Evolutionary conservation across 805 yeast genomes (phyloP).

Genomic region (Wickerhamiella bombiphila): DNA sequence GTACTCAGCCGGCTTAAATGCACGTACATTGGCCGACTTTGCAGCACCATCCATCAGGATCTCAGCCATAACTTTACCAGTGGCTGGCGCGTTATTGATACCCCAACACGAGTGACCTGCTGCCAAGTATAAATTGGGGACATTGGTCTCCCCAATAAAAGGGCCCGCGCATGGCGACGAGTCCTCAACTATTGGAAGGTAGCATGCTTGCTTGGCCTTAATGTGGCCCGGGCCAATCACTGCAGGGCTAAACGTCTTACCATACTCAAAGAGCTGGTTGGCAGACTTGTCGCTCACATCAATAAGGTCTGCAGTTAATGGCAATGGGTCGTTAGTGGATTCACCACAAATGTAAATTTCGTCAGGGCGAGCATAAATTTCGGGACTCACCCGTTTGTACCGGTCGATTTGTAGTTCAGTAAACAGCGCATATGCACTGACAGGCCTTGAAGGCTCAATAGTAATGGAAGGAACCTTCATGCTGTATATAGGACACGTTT

Average conservation of each 20-base stretch:
- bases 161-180: conserved; percentile 91
- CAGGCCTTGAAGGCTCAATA: conserved; percentile 63
- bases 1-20: conserved; percentile 73
- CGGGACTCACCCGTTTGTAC: conserved; percentile 66
- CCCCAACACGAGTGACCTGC: conserved; percentile 99
- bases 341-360: conserved; percentile 97
- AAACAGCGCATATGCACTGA: conserved; percentile 88
- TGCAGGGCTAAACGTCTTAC: conserved; percentile 57
- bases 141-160: conserved; percentile 83
- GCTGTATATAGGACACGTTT: conserved; percentile 90
- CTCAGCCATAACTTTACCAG: conserved; percentile 89
- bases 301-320: conserved; percentile 88
- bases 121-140: conserved; percentile 60
- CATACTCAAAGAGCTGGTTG: conserved; percentile 71
- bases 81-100: conserved; percentile 91
- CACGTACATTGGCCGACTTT: conserved; percentile 59
- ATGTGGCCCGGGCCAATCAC: conserved; percentile 54
- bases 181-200: conserved; percentile 73
- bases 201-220: conserved; percentile 81
- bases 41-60: conserved; percentile 71
- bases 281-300: conserved; percentile 77
- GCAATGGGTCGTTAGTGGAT: conserved; percentile 78
- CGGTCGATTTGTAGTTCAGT: conserved; percentile 69
- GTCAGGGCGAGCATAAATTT: conserved; percentile 85
- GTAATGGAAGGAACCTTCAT: conserved; percentile 92